These are phyloP conservation scores for Neurospora sublineolata DNA, from an alignment of 495 filamentous ascomycete species.

Conservation along the genomic window DNA sequence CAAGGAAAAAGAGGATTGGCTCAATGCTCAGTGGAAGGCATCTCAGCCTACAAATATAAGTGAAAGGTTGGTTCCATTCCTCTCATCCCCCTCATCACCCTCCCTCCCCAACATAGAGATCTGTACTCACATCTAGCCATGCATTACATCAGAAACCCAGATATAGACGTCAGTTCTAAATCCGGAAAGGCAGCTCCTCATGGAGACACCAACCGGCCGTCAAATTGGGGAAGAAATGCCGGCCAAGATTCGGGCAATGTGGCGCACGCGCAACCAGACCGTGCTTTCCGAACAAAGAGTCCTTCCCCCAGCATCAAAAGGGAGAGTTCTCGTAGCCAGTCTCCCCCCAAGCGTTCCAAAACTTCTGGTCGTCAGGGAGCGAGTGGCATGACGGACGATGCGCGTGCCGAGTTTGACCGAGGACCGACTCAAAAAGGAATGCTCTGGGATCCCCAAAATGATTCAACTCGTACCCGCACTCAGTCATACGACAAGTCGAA, in stretches of 20 bases:
- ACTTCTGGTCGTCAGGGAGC: neutral
- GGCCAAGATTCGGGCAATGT: neutral
- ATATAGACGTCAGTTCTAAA: neutral
- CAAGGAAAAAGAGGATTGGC: conserved; percentile 1
- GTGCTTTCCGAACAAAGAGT: conserved; percentile 2
- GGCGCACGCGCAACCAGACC: neutral
- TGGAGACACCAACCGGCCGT: neutral
- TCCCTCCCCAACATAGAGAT: neutral
- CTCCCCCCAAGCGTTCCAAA: conserved; percentile 14
- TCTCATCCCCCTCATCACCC: neutral
- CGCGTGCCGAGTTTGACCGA: conserved; percentile 20
- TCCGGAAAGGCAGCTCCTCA: neutral
- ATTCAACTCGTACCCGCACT: conserved; percentile 7
- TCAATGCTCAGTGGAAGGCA: conserved; percentile 2
- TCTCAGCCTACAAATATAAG: neutral
- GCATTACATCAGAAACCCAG: neutral
- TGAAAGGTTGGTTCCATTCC: conserved; percentile 4
- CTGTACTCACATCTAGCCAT: neutral
- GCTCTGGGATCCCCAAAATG: conserved; percentile 26
- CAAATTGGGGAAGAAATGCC: neutral
- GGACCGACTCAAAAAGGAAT: conserved; percentile 21
- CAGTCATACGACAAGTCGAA: conserved; percentile 15
- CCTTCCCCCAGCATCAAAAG: conserved; percentile 10
- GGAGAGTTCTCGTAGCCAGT: conserved; percentile 8
- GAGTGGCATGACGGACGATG: conserved; percentile 5